Conservation (phyloP, 2,329 filamentous ascomycete species). For the Hypoxylon sp. region DNA sequence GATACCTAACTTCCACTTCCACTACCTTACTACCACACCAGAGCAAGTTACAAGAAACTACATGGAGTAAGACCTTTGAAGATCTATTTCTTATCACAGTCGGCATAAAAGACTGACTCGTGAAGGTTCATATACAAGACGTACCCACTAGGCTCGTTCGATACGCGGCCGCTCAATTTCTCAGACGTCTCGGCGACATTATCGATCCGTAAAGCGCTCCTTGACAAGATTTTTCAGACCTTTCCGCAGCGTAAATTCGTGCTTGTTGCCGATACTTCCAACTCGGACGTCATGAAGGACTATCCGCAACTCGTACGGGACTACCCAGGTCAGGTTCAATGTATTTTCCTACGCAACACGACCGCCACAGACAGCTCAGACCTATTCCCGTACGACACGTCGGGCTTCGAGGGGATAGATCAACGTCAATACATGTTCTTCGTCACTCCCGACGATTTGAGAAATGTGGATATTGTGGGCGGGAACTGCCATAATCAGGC, state of each 20-base stretch:
- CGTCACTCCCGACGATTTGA: conserved; percentile 77
- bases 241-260: conserved; percentile 83
- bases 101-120: background rate
- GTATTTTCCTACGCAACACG: conserved; percentile 83
- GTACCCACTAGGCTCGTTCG: conserved; percentile 83
- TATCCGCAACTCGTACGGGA: conserved; percentile 74
- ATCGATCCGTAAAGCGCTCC: conserved; percentile 77
- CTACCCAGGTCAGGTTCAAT: conserved; percentile 80
- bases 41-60: conserved; percentile 84
- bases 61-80: conserved; percentile 69
- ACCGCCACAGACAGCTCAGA: conserved; percentile 76
- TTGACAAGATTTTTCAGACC: conserved; percentile 80
- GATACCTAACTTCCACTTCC: conserved; percentile 80
- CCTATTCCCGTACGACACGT: conserved; percentile 82
- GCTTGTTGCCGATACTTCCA: conserved; percentile 82
- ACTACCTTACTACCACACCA: conserved; percentile 85
- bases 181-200: conserved; percentile 81
- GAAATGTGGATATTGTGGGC: conserved; percentile 74
- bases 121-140: conserved; percentile 78
- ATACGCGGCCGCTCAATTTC: conserved; percentile 85
- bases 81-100: background rate
- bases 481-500: conserved; percentile 77
- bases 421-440: conserved; percentile 86
- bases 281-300: conserved; percentile 81
- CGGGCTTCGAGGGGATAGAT: conserved; percentile 76